Base-by-base conservation (phyloP, 495 filamentous ascomycete genomes). In the Opeltia flavorubescens region DNA sequence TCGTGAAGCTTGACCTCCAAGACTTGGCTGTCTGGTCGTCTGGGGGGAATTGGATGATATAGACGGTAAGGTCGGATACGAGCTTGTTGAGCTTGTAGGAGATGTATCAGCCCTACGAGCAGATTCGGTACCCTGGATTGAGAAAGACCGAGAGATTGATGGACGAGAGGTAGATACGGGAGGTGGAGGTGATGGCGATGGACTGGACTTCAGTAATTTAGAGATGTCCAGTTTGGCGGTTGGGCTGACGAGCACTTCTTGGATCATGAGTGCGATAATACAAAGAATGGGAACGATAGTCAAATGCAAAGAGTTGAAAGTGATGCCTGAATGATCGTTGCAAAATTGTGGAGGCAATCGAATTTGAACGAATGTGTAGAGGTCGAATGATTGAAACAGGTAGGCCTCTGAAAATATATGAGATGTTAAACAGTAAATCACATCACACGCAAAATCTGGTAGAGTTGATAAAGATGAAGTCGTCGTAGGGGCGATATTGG, bases 211-310 rank as follows among this genome's bases (percentile, higher is more conserved):
- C 26, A 52, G 44, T 15, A 51, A 34, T 36, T 33, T 39, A 9
- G 47, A 49, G 49, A 55, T 55, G 44, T 52, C 53, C 53, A 55
- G 53, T 30, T 55, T 55, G 40, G 53, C 43, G 53, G 50, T 51
- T 21, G 53, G 46, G 38, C 38, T 51, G 34, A 52, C 34, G 15
- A 55, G 53, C 23, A 39, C 31, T 33, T 46, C 44, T 28, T 52
- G 46, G 24, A 44, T 29, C 50, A 52, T 55, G 35, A 41, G 43
- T 46, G 47, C 50, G 50, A 43, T 44, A 21, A 25, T 20, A 41
- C 38, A 12, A 11, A 7, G 13, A 41, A 6, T 41, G 38, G 18
- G 13, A 17, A 23, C n/a, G 17, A 12, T 21, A 4, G n/a, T n/a
- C n/a, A n/a, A n/a, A n/a, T 20, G n/a, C 38, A 41, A 21, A 9